Percentiles rank a stretch among this genome's conserved stretches.
Conservation (phyloP, 257 asterid genomes). For the Lycium ferocissimum region DNA sequence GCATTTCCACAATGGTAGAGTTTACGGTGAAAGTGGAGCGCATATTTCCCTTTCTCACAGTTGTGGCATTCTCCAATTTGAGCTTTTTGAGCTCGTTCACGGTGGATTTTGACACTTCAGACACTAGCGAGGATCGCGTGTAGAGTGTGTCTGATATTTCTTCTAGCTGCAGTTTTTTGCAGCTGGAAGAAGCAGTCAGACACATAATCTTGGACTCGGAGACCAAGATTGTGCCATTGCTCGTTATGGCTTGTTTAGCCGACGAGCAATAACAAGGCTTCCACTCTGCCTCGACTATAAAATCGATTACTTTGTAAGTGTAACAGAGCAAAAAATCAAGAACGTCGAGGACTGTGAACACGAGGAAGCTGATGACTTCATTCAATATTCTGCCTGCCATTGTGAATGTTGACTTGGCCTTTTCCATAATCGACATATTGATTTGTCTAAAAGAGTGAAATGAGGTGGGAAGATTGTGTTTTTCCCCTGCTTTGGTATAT, state of each 20-base stretch:
- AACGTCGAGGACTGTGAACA: conserved; percentile 61
- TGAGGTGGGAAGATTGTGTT: neutral
- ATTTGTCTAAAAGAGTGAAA: neutral
- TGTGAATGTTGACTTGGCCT: conserved; percentile 31
- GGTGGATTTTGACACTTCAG: conserved; percentile 62
- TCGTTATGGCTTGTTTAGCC: conserved; percentile 48
- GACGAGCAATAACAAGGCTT: conserved; percentile 84
- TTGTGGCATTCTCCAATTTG: conserved; percentile 35
- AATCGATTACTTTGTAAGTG: conserved; percentile 59
- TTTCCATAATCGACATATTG: conserved; percentile 37
- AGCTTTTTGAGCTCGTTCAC: conserved; percentile 46
- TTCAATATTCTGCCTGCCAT: conserved; percentile 56
- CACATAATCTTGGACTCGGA: conserved; percentile 75
- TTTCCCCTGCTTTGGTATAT: neutral
- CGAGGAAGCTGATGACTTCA: conserved; percentile 55
- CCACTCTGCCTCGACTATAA: conserved; percentile 79
- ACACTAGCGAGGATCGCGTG: conserved; percentile 62
- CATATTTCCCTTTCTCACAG: conserved; percentile 27
- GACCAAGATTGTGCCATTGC: conserved; percentile 65
- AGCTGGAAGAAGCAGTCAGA: conserved; percentile 47
- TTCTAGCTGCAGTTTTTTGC: conserved; percentile 67
- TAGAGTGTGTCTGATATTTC: conserved; percentile 91
- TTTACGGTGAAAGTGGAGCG: conserved; percentile 57
- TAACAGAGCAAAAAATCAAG: conserved; percentile 71
- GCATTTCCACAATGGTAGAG: conserved; percentile 74